Conservation (phyloP, 2,329 filamentous ascomycete genomes). For the Fusarium citri region DNA sequence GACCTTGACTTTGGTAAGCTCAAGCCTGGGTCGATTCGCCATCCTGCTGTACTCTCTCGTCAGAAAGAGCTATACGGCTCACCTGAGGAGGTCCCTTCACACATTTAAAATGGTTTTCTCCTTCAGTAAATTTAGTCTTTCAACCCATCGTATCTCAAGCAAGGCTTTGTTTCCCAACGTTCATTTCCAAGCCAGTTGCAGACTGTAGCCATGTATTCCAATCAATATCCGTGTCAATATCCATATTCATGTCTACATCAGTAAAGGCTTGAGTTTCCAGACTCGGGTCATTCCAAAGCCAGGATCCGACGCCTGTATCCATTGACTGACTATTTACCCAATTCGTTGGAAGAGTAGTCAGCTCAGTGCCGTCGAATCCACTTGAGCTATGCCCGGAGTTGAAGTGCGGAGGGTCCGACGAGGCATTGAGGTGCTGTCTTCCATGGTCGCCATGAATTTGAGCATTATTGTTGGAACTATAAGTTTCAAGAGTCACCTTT, state of each 20-base stretch:
- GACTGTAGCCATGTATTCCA: slow-evolving; percentile 54
- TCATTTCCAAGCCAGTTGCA: slow-evolving; percentile 48
- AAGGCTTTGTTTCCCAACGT: neutral
- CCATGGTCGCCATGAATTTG: neutral
- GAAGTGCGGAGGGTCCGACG: neutral
- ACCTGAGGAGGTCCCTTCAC: neutral
- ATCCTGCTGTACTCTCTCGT: slow-evolving; percentile 42
- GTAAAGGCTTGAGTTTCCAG: slow-evolving; percentile 47
- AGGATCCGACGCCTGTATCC: slow-evolving; percentile 42
- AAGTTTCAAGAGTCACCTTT: accelerated
- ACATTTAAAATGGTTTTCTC: neutral
- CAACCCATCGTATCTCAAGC: neutral
- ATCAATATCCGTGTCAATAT: slow-evolving; percentile 49
- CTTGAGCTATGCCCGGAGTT: neutral
- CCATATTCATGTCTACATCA: slow-evolving; percentile 45
- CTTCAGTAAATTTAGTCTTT: neutral
- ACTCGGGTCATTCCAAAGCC: slow-evolving; percentile 51
- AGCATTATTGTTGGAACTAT: too few species aligned
- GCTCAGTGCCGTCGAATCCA: neutral
- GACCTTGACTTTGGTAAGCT: slow-evolving; percentile 38
- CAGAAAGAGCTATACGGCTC: slow-evolving; percentile 41
- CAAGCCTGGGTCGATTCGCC: slow-evolving; percentile 35
- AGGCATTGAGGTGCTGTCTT: neutral
- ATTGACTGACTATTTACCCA: slow-evolving; percentile 2
- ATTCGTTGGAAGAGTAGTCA: slow-evolving; percentile 3